Conservation (phyloP, 2,329 filamentous ascomycete genomes). For the Dactylellina leptospora region DNA sequence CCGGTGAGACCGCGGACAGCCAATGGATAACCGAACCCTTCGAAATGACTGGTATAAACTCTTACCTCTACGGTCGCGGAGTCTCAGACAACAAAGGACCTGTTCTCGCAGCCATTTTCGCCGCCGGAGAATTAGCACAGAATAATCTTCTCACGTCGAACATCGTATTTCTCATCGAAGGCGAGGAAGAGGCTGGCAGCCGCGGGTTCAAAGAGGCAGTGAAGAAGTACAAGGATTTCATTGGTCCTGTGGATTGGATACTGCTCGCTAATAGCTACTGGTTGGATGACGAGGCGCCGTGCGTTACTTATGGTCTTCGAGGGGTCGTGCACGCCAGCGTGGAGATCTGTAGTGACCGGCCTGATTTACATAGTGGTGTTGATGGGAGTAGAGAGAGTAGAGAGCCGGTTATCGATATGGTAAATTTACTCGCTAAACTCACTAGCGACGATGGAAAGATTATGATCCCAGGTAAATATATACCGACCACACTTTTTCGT, state of each 20-base stretch:
- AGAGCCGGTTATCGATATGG: conserved; percentile 90
- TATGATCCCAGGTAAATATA: conserved; percentile 71
- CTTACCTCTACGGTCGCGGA: conserved; percentile 94
- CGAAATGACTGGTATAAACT: conserved; percentile 84
- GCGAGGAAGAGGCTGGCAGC: conserved; percentile 94
- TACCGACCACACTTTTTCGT: conserved; percentile 58
- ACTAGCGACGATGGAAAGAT: conserved; percentile 83
- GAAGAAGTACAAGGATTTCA: conserved; percentile 78
- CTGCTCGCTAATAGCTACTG: conserved; percentile 97
- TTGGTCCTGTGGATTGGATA: conserved; percentile 93
- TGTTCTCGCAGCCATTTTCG: conserved; percentile 91
- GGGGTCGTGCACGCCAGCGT: conserved; percentile 94
- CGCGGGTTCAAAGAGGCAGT: conserved; percentile 88
- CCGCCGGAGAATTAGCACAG: conserved; percentile 86
- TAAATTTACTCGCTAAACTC: conserved; percentile 80
- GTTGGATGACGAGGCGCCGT: conserved; percentile 95
- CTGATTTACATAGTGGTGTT: conserved; percentile 95
- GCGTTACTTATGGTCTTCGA: conserved; percentile 90
- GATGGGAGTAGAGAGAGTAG: conserved; percentile 90
- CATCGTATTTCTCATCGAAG: conserved; percentile 92
- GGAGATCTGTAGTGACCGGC: conserved; percentile 82
- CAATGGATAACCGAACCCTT: conserved; percentile 91
- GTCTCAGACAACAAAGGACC: conserved; percentile 98
- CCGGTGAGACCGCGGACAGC: conserved; percentile 71
- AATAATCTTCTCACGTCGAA: conserved; percentile 86